Evolutionary conservation across 257 asterid genomes (phyloP), one percentile per base, ranked within the genome.

Genomic region (Capsicum pubescens): DNA sequence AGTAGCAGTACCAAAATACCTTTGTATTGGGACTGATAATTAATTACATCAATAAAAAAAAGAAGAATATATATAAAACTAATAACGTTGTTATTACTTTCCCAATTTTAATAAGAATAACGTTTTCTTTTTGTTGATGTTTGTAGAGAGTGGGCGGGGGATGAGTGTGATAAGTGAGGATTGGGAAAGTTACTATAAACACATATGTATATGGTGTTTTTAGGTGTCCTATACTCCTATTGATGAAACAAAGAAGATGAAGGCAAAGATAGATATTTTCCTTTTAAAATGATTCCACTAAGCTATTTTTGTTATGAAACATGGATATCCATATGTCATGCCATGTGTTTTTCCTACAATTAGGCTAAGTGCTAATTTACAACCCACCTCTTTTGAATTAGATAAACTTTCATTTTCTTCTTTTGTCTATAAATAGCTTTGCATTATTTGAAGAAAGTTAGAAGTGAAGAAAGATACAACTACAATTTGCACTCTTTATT

Each of bases 131-230:
- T 72, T 11, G 36, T 71, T 44, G 57, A 32, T 70, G 17, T 72
- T 19, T 19, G 59, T 59, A 48, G 10, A 15, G 19, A 15, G 48
- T 26, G 68, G 21, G 3, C 2, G 80, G 9, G 11, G 12, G 50
- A 11, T 72, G 9, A 72, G 11, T 72, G 58, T 48, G 80, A 72
- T 7, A 19, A 72, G 19, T 72, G 42, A 48, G 13, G 80, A 17
- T 69, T 69, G 55, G 35, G 3, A 32, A 14, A 70, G 12, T 8
- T n/a, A 70, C 36, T 80, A 8, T 79, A 44, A 69, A 46, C 84
- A 60, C 79, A 61, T 8, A 19, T 21, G 66, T 35, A 61, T 61
- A 60, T 81, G 21, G 48, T 81, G 79, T 70, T 81, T 85, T 85
- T 77, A 44, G 15, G 26, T 17, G 82, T 80, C 76, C n/a, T 36